Percentiles rank a stretch among this genome's conserved stretches.
Evolutionary conservation across 1,284 basidiomycete species (phyloP).

Genomic region (Papiliotrema fonsecae): DNA sequence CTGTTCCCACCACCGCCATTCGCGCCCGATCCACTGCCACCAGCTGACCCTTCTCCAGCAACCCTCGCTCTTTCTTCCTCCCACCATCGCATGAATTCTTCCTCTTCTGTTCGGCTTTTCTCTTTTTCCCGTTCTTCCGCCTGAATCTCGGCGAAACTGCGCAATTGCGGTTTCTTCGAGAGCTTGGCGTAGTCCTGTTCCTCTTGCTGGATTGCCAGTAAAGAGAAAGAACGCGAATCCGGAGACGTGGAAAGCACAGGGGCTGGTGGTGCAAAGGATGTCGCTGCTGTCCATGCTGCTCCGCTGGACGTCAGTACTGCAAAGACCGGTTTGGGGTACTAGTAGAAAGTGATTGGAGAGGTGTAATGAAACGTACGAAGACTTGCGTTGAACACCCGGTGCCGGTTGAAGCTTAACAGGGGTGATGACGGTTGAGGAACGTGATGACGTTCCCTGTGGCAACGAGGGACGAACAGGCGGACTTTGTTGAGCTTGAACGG

Average conservation of each 20-base stretch:
- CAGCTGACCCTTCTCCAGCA: slow-evolving; percentile 9
- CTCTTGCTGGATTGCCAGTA: slow-evolving; percentile 74
- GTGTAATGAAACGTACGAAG: too few relatives aligned
- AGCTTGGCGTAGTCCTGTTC: slow-evolving; percentile 58
- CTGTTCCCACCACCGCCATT: slow-evolving; percentile 3
- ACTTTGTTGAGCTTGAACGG: slow-evolving; percentile 31
- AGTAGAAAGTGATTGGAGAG: too few relatives aligned
- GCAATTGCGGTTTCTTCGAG: slow-evolving; percentile 52
- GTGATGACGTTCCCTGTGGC: too few relatives aligned
- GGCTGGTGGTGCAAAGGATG: slow-evolving; percentile 39
- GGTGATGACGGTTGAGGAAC: slow-evolving; percentile 28
- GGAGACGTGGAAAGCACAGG: slow-evolving; percentile 29
- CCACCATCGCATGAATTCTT: slow-evolving; percentile 82
- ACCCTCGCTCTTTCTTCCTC: slow-evolving; percentile 68
- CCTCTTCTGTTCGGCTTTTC: slow-evolving; percentile 57
- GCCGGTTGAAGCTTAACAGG: slow-evolving; percentile 26
- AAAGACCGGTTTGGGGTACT: slow-evolving; percentile 1
- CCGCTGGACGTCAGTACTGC: slow-evolving; percentile 7
- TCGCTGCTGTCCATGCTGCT: slow-evolving; percentile 23
- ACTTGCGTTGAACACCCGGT: slow-evolving; percentile 16
- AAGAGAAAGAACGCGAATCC: slow-evolving; percentile 55
- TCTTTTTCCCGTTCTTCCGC: slow-evolving; percentile 59
- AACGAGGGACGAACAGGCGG: background rate
- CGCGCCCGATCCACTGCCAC: slow-evolving; percentile 2
- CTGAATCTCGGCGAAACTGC: slow-evolving; percentile 74